Conservation (phyloP, 2,329 filamentous ascomycete genomes). For the Aspergillus neoniger region DNA sequence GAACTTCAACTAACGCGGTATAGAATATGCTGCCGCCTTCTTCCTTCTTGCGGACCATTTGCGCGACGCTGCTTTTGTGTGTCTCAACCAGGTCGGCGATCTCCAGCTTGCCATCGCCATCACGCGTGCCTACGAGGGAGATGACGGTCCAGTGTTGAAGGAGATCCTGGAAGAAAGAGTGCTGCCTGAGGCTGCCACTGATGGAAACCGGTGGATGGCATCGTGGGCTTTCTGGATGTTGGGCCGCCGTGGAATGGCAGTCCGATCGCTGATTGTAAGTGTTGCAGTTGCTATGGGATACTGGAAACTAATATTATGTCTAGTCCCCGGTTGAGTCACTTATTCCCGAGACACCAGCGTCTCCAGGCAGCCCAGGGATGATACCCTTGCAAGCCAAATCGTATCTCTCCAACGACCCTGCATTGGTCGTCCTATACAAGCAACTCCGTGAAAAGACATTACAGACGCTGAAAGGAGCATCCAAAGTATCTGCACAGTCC, state of each 20-base stretch:
- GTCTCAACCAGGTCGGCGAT: conserved; percentile 83
- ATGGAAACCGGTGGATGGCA: conserved; percentile 89
- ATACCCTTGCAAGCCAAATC: conserved; percentile 67
- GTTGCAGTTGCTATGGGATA: too few species aligned
- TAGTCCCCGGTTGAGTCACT: conserved; percentile 77
- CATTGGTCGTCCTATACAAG: conserved; percentile 81
- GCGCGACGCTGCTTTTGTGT: conserved; percentile 81
- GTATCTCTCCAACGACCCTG: conserved; percentile 88
- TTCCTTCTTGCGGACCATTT: conserved; percentile 87
- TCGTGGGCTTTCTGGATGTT: conserved; percentile 97
- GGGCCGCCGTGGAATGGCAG: conserved; percentile 76
- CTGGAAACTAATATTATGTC: background rate
- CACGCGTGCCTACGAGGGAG: conserved; percentile 83
- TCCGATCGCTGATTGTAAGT: conserved; percentile 76
- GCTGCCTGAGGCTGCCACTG: conserved; percentile 71
- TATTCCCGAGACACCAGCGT: conserved; percentile 50
- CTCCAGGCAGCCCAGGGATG: conserved; percentile 63
- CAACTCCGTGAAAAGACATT: conserved; percentile 79
- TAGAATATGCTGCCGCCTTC: conserved; percentile 92
- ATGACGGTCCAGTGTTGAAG: conserved; percentile 71
- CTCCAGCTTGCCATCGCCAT: conserved; percentile 87
- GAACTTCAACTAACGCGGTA: conserved; percentile 8
- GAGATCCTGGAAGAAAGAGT: conserved; percentile 78
- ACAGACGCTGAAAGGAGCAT: conserved; percentile 82
- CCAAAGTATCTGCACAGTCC: conserved; percentile 72